Evolutionary conservation across 129 eudicot genomes (phyloP), one percentile per base, ranked within the genome.

Genomic region (Kitagawia praeruptora): DNA sequence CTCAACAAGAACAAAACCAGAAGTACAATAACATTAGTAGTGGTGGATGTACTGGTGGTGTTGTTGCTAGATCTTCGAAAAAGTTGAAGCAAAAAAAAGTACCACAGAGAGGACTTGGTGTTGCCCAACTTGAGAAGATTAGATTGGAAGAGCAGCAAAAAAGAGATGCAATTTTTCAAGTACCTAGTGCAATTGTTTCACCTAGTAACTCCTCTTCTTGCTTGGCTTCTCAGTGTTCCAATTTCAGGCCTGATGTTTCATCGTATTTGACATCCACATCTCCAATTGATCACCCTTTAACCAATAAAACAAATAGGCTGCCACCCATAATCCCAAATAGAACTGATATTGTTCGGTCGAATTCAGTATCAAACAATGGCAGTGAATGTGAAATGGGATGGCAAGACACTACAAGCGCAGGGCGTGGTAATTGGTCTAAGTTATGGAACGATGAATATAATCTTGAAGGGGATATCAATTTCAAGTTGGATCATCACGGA

Each of bases 31-130:
- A 81, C 23, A 87, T 82, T 64, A 85, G 84, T 56, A 31, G 34
- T 31, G 34, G 86, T 23, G 76, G 83, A 48, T 67, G 70, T 66
- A 77, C 80, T 37, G 85, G 85, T 56, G 79, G 86, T 81, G 61
- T 54, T 78, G 10, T 81, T 83, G 46, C 79, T 76, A 84, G 88
- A 83, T 82, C 88, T 49, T 84, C 87, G 0, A 93, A 89, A 77
- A 89, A 88, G 85, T 69, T 84, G 78, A 93, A 93, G 81, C 93
- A 81, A 21, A 91, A 91, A 64, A 93, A 93, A 74, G 93, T 91
- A 37, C 93, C 98, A 6, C 98, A 93, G 44, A 93, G 98, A 85
- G 98, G 98, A 58, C 81, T 93, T 80, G 98, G 98, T 12, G 97
- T 93, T 56, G 98, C 98, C 34, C 98, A 93, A 80, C 97, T 93